Conservation (phyloP, 805 yeast species). For the Wickerhamiella kurtzmanii region DNA sequence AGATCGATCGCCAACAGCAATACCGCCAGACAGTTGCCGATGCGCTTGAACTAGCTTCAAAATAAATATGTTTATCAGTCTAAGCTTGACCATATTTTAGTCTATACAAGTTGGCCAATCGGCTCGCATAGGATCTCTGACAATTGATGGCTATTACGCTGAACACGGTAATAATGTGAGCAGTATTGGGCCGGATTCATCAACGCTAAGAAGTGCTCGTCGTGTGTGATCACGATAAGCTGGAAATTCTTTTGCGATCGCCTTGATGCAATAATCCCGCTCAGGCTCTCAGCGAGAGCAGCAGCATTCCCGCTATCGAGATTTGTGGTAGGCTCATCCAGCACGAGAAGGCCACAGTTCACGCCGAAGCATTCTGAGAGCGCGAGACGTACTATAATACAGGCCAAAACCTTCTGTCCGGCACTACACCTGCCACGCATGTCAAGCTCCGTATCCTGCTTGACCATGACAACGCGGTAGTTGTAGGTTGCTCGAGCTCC, state of each 20-base stretch:
- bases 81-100: not conserved
- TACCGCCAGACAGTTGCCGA: conserved; percentile 50
- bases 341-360: conserved; percentile 87
- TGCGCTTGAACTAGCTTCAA: conserved; percentile 7
- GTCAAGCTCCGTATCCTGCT: conserved; percentile 81
- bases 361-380: conserved; percentile 91
- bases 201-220: conserved; percentile 72
- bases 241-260: conserved; percentile 78
- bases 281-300: conserved; percentile 69
- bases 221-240: conserved; percentile 90
- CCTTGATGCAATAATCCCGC: conserved; percentile 60
- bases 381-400: conserved; percentile 80
- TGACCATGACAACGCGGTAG: conserved; percentile 89
- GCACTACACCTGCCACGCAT: conserved; percentile 99
- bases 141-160: conserved; percentile 67
- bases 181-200: conserved; percentile 79
- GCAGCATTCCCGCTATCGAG: conserved; percentile 81
- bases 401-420: conserved; percentile 90
- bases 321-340: conserved; percentile 97
- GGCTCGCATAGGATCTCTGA: conserved; percentile 52
- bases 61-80: not conserved
- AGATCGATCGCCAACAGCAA: conserved; percentile 65
- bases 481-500: conserved; percentile 56
- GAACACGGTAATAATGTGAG: conserved; percentile 73
- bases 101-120: conserved; percentile 8